phyloP scores from a whole-genome alignment of 108 stramenopile genomes.

The Nitzschia palea region DNA sequence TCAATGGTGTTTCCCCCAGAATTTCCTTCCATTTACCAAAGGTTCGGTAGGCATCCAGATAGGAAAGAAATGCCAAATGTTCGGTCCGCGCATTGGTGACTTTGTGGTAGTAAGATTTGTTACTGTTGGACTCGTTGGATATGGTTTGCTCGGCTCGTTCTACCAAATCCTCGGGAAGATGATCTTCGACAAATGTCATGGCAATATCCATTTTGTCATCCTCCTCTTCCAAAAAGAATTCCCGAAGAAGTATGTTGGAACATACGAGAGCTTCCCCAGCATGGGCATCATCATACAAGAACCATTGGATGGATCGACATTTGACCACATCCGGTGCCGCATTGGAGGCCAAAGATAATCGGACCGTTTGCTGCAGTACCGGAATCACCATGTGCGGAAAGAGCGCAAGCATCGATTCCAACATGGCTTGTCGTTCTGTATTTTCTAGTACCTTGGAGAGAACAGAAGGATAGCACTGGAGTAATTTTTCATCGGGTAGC shows the following conservation, averaged over 20 bases:
- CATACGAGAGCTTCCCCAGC: slow-evolving; percentile 66
- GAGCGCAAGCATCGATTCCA: slow-evolving; percentile 58
- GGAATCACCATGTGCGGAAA: slow-evolving; percentile 36
- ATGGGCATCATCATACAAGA: slow-evolving; percentile 57
- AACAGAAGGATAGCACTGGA: slow-evolving; percentile 54
- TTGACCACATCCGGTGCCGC: slow-evolving; percentile 24
- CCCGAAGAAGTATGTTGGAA: slow-evolving; percentile 66
- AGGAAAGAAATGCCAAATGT: slow-evolving; percentile 30
- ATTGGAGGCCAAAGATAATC: slow-evolving; percentile 7
- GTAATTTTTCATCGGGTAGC: slow-evolving; percentile 47
- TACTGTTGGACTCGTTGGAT: neutral
- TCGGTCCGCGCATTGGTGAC: slow-evolving; percentile 33
- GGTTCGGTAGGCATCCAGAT: slow-evolving; percentile 42
- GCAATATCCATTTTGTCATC: slow-evolving; percentile 42
- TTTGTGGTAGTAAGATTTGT: neutral
- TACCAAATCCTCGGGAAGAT: slow-evolving; percentile 34
- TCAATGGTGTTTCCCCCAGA: slow-evolving; percentile 14
- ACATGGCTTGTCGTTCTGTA: slow-evolving; percentile 51
- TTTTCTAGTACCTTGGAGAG: slow-evolving; percentile 46
- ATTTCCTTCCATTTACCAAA: slow-evolving; percentile 40
- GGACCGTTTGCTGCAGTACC: slow-evolving; percentile 54
- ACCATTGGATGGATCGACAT: slow-evolving; percentile 58
- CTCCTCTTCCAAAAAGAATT: slow-evolving; percentile 49
- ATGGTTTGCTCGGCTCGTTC: slow-evolving; percentile 10
- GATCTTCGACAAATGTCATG: slow-evolving; percentile 30